Base-by-base conservation (phyloP, 805 yeast species). In the Yamadazyma akitaensis region DNA sequence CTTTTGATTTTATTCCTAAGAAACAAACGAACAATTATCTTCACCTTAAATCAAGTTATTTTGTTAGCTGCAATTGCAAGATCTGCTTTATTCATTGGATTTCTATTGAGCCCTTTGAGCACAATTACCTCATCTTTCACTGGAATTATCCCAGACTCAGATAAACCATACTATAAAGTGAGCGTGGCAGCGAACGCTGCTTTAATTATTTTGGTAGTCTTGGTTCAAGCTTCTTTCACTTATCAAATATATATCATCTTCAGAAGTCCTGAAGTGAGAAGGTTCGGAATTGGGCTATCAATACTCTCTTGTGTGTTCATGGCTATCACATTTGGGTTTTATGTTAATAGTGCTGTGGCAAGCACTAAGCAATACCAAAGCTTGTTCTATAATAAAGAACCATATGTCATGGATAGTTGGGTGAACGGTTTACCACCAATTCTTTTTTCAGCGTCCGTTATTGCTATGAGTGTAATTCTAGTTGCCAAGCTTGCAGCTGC, bases 171-270 rank as follows among this genome's bases (percentile, higher is more conserved):
- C 24, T 67, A 72, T 37, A 74, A 70, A 40, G 60, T 79, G 5
- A 74, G 82, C n/a, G 77, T 82, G 9, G 87, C 86, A 2, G 68
- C 88, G 0, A 79, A 81, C 55, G 72, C 81, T 2, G 64, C 86
- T 47, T 82, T 82, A 51, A 72, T 82, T 4, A 50, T 89, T 11
- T 64, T 89, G 37, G 75, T 88, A 16, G 65, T 74, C 0, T 68
- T 79, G 9, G 78, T 91, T 44, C 86, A 88, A 61, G 51, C 68
- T 0, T 83, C 94, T 0, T 65, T 92, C 57, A 72, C 82, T 1
- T 81, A 81, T 59, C 98, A 92, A 66, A 78, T 86, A 8, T 75
- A 72, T 51, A 77, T 85, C 28, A 81, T 94, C 42, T 88, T 88
- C 67, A 73, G 77, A 46, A 71, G 78, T n/a, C 80, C 82, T 16